Evolutionary conservation across 139 green algal genomes (phyloP).

Genomic region (Chlorella sorokiniana): DNA sequence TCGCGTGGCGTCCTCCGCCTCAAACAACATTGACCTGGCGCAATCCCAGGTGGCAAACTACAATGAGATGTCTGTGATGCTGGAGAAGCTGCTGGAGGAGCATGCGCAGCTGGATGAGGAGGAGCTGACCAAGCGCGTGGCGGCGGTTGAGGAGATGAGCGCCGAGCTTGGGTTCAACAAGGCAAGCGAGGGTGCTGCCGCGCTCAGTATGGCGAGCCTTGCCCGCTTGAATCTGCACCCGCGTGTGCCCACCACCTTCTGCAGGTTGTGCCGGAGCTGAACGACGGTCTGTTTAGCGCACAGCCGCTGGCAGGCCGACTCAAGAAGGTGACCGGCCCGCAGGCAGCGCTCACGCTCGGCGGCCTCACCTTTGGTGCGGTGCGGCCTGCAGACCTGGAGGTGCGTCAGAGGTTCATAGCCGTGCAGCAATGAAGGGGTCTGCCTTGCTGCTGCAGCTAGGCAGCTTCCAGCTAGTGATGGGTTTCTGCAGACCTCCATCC

Average conservation of each 20-base stretch:
- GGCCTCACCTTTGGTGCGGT: slow-evolving; percentile 4
- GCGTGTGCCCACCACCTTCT: too few species aligned
- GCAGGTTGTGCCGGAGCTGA: slow-evolving; percentile 1
- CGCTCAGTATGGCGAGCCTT: background rate
- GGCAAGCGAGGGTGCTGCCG: background rate
- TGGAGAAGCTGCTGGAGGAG: background rate
- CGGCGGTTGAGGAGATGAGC: background rate
- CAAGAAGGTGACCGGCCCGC: slow-evolving; percentile 11
- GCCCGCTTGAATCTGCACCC: too few species aligned
- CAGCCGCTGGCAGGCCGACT: slow-evolving; percentile 3
- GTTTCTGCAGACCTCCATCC: too few species aligned
- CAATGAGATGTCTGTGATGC: background rate
- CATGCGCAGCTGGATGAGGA: slow-evolving; percentile 6
- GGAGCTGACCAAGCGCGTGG: background rate
- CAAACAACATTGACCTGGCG: background rate
- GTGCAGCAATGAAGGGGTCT: background rate
- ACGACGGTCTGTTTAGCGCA: slow-evolving; percentile 6
- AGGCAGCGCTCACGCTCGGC: background rate
- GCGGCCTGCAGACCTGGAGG: slow-evolving; percentile 1
- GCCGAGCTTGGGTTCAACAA: slow-evolving; percentile 6
- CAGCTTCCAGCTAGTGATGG: too few species aligned
- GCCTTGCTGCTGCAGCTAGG: too few species aligned
- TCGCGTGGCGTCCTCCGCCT: too few species aligned
- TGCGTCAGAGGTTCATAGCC: background rate
- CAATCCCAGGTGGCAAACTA: too few species aligned